A percentile compares a stretch with the other conserved stretches of the same genome.
Conservation (phyloP, 768 basidiomycete species). For the Termitomyces sp. region DNA sequence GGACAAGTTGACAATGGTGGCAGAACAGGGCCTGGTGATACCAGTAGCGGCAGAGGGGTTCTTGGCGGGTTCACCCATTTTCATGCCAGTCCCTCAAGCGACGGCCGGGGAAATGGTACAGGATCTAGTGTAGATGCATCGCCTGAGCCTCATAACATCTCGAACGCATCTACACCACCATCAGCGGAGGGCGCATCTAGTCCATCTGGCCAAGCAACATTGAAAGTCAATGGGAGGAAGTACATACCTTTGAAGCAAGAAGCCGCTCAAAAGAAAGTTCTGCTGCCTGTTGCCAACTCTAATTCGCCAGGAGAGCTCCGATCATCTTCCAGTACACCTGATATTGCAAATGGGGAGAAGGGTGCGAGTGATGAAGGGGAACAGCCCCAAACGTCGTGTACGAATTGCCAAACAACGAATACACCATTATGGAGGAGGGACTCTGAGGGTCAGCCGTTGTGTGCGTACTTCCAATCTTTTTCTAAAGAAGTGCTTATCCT, state of each 20-base stretch:
- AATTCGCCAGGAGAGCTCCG: slow-evolving; percentile 35
- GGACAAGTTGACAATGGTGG: slow-evolving; percentile 19
- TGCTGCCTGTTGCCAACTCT: slow-evolving; percentile 20
- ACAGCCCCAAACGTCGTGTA: slow-evolving; percentile 76
- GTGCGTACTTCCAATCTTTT: slow-evolving; percentile 36
- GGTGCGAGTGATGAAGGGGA: slow-evolving; percentile 61
- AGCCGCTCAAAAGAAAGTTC: slow-evolving; percentile 48
- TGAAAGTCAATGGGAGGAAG: slow-evolving; percentile 42
- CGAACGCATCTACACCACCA: slow-evolving; percentile 70
- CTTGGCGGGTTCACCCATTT: slow-evolving; percentile 45
- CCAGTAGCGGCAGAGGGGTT: slow-evolving; percentile 23
- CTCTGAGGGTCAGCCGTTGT: slow-evolving; percentile 88
- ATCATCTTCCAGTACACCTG: slow-evolving; percentile 67
- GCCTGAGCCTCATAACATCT: slow-evolving; percentile 68
- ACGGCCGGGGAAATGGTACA: slow-evolving; percentile 71
- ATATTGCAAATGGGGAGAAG: slow-evolving; percentile 37
- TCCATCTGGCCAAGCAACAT: slow-evolving; percentile 14
- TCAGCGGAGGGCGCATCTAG: slow-evolving; percentile 47
- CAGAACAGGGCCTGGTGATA: slow-evolving; percentile 15
- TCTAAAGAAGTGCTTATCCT: slow-evolving; percentile 11
- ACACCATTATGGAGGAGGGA: slow-evolving; percentile 92
- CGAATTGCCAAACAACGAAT: slow-evolving; percentile 93
- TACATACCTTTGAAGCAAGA: slow-evolving; percentile 62
- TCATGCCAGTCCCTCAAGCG: slow-evolving; percentile 78
- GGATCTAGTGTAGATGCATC: slow-evolving; percentile 65